Conservation (phyloP, 2,329 filamentous ascomycete species). For the Diplodia sapinea region DNA sequence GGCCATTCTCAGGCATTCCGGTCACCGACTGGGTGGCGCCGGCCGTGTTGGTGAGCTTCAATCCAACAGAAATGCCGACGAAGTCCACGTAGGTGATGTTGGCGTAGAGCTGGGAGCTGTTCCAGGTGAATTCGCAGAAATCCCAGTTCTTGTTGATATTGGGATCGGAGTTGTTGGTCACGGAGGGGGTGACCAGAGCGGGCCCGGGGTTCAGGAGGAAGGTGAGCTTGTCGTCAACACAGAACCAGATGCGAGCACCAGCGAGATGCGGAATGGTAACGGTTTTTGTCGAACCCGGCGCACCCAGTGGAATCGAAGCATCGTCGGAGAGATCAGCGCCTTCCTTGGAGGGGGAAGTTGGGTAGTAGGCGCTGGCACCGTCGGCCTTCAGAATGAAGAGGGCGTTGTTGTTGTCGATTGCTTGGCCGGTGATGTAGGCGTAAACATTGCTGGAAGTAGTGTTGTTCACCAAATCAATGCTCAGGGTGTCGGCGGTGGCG, state of each 20-base stretch:
- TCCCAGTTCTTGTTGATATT: conserved; percentile 54
- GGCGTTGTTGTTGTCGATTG: conserved; percentile 64
- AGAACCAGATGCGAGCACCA: conserved; percentile 76
- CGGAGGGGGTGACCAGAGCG: conserved; percentile 75
- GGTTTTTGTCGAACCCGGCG: conserved; percentile 63
- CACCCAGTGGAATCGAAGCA: conserved; percentile 68
- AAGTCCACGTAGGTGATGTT: conserved; percentile 78
- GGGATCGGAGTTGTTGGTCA: conserved; percentile 65
- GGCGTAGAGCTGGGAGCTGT: conserved; percentile 55
- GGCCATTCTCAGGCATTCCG: conserved; percentile 64
- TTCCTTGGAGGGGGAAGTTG: conserved; percentile 61
- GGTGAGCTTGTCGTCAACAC: conserved; percentile 63
- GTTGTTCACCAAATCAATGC: conserved; percentile 69
- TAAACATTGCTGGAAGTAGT: conserved; percentile 66
- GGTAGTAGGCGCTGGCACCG: conserved; percentile 69
- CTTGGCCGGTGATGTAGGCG: conserved; percentile 73
- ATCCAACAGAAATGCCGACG: conserved; percentile 60
- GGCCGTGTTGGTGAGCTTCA: conserved; percentile 46
- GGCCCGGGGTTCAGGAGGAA: conserved; percentile 76
- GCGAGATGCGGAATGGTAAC: conserved; percentile 72
- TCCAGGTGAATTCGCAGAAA: conserved; percentile 57
- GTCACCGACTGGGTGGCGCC: conserved; percentile 54
- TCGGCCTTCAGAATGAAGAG: conserved; percentile 70
- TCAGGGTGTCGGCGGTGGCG: conserved; percentile 52
- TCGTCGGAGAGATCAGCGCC: conserved; percentile 61